Base-by-base conservation (phyloP, 2,329 filamentous ascomycete species). In the Fusarium marasasianum region DNA sequence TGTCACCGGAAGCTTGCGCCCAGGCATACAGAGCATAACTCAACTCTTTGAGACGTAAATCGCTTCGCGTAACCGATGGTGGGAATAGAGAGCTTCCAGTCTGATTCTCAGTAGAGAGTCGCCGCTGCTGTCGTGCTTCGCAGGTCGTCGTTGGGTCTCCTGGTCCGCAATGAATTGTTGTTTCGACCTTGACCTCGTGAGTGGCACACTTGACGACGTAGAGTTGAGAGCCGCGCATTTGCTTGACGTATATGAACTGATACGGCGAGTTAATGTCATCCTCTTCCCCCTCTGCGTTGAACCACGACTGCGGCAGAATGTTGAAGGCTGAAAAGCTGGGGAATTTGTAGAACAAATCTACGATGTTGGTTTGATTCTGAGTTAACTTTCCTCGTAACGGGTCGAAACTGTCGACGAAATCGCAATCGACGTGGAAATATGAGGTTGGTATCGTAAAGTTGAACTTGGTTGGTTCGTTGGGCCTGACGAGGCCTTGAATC, bases 381-480 rank as follows among this genome's bases (percentile, higher is more conserved):
- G n/a, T 56, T 7, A 41, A 13, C 3, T 43, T 14, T 17, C 58
- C 29, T 14, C 35, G 37, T 2, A 56, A 17, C 12, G 48, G 48
- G 17, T 13, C 10, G 14, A 40, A n/a, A 2, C 18, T 57, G 29
- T 48, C 40, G 17, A 57, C 11, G 24, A 57, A 57, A 26, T 57
- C 33, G 43, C 56, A 51, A 29, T 2, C 14, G 20, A 60, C 31
- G n/a, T 48, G 26, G 33, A 60, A 26, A 33, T 48, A 50, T n/a
- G 56, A 59, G 24, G 57, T 60, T 40, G 33, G 45, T 26, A 40
- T 33, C 8, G 45, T 53, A 24, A 60, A 60, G 45, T 40, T 40
- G 57, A 38, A 40, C 43, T 22, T 37, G 7, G 57, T 53, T 18
- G 20, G 20, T 4, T 54, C 20, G n/a, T 54, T 24, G 8, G 57